These are phyloP conservation scores for Fusarium papillatum DNA, from an alignment of 2,329 filamentous ascomycete species.

Conservation along the genomic window DNA sequence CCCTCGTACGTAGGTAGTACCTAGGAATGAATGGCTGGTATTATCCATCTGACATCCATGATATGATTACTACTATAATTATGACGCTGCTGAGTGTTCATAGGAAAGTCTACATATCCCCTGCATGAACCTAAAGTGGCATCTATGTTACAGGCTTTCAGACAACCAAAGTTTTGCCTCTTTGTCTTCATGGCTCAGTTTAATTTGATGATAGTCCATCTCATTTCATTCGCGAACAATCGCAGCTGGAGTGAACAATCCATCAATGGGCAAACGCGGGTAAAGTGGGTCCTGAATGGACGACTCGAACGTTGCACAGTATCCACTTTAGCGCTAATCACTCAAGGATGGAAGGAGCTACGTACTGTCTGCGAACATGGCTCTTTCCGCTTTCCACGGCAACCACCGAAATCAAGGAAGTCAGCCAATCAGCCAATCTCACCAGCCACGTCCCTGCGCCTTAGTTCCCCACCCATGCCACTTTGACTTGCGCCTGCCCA, in stretches of 20 bases:
- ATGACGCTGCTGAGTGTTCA: not conserved
- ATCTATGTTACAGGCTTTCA: not conserved
- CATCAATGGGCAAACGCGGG: not conserved
- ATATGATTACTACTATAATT: not conserved
- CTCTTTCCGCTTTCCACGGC: constrained; percentile 21
- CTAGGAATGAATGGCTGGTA: too few relatives aligned
- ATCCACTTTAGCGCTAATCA: not conserved
- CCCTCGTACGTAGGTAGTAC: not conserved
- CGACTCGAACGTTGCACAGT: not conserved
- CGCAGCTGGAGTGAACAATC: not conserved
- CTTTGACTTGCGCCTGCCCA: constrained; percentile 25
- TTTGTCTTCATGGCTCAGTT: not conserved
- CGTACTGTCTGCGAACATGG: constrained; percentile 17
- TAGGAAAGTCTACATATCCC: not conserved
- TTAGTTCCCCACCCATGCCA: constrained; percentile 13
- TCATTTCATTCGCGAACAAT: not conserved
- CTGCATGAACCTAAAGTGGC: not conserved
- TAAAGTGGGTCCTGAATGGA: not conserved
- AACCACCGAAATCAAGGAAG: constrained; percentile 15
- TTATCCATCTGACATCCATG: not conserved
- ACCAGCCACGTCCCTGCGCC: constrained; percentile 25
- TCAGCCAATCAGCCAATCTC: constrained; percentile 18
- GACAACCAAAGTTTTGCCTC: not conserved
- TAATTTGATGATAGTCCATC: not conserved
- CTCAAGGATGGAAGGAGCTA: not conserved